Evolutionary conservation across 257 asterid species (phyloP).

Genomic region (Salvia hispanica): DNA sequence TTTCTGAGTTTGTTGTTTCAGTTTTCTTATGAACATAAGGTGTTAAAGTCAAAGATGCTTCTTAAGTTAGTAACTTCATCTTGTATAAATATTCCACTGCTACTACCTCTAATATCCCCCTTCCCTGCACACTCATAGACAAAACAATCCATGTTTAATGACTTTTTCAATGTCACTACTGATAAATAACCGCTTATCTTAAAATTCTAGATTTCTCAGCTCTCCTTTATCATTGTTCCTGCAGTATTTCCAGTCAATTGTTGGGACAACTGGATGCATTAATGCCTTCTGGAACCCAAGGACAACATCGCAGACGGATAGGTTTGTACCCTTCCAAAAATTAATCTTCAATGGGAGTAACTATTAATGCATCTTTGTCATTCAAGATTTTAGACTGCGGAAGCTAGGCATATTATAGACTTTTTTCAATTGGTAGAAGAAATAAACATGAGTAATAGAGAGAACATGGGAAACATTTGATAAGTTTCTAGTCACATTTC

Average conservation of each 20-base stretch:
- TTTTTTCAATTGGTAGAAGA: constrained; percentile 11
- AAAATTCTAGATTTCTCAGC: constrained; percentile 18
- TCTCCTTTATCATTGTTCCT: constrained; percentile 27
- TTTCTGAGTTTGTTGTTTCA: constrained; percentile 21
- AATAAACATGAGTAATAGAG: not conserved
- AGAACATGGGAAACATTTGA: not conserved
- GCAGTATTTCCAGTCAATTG: constrained; percentile 79
- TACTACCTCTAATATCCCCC: not conserved
- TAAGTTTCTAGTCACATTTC: not conserved
- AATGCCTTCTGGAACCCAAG: constrained; percentile 76
- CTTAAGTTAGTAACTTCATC: constrained; percentile 7
- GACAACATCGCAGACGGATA: constrained; percentile 80
- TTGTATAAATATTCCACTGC: constrained; percentile 2
- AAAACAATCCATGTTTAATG: not conserved
- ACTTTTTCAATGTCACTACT: not conserved
- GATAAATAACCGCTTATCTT: not conserved
- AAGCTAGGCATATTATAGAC: not conserved
- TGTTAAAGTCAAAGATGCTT: not conserved
- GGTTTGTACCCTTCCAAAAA: constrained; percentile 53
- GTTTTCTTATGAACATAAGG: constrained; percentile 8
- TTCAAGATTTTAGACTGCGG: constrained; percentile 2
- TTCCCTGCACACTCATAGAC: no score
- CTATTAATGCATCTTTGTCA: not conserved
- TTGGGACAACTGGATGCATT: constrained; percentile 73
- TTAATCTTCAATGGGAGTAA: not conserved